Conservation (phyloP, 148 eudicot genomes). For the Chenopodium suecicum region DNA sequence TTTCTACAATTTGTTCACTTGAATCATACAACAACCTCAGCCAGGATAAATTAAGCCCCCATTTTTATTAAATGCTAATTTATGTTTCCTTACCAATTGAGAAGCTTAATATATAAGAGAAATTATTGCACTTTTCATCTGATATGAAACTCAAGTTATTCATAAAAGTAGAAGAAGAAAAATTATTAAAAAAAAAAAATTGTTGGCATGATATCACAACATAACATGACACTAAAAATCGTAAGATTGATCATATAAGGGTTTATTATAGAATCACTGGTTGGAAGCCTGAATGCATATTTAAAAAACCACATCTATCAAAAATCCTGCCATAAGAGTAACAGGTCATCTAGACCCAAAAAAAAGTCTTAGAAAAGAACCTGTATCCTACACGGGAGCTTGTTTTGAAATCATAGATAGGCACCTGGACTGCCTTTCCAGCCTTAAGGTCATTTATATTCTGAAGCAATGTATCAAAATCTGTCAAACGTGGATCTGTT, state of each 20-base stretch:
- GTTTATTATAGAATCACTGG: neutral
- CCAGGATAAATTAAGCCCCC: neutral
- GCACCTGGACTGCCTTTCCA: constrained; percentile 68
- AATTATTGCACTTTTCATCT: neutral
- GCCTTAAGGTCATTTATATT: constrained; percentile 76
- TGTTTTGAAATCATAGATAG: constrained; percentile 88
- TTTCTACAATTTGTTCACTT: neutral
- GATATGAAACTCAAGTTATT: neutral
- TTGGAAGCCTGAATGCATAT: neutral
- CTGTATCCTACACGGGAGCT: constrained; percentile 92
- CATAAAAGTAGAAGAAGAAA: too few species aligned
- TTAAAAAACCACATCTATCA: neutral
- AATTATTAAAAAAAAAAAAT: too few species aligned
- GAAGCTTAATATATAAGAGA: neutral
- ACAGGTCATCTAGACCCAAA: neutral
- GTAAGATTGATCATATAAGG: neutral
- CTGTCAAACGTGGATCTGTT: constrained; percentile 93
- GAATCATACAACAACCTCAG: neutral
- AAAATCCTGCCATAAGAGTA: neutral
- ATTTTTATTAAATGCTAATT: neutral
- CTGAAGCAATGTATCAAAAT: constrained; percentile 81
- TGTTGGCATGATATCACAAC: neutral
- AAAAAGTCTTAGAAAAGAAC: constrained; percentile 30
- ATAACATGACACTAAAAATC: neutral
- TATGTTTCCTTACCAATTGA: neutral